Conservation (phyloP, 768 basidiomycete genomes). For the Imleria badia region DNA sequence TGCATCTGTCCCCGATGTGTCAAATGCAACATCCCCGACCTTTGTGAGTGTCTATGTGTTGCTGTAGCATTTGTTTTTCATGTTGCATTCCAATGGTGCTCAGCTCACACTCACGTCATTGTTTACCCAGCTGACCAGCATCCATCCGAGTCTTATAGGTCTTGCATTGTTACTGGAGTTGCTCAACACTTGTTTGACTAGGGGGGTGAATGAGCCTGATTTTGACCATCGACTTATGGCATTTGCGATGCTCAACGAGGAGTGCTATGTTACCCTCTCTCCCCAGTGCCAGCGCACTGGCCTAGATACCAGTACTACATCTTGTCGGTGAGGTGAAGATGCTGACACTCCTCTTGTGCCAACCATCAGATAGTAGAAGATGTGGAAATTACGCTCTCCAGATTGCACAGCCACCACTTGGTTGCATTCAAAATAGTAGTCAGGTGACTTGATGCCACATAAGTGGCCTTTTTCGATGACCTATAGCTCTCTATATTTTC, state of each 20-base stretch:
- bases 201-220: conserved; percentile 87
- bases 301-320: too few species aligned
- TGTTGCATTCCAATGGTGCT: conserved; percentile 66
- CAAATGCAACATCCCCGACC: conserved; percentile 40
- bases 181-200: conserved; percentile 84
- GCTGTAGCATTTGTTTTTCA: conserved; percentile 77
- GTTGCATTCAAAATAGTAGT: too few species aligned
- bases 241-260: conserved; percentile 75
- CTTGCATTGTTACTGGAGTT: conserved; percentile 58
- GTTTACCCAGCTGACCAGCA: conserved; percentile 50
- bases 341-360: too few species aligned
- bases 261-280: conserved; percentile 47
- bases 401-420: too few species aligned
- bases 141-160: conserved; percentile 41
- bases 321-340: too few species aligned
- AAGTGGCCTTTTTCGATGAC: too few species aligned
- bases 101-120: conserved; percentile 68
- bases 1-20: conserved; percentile 63
- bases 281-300: too few species aligned
- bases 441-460: too few species aligned
- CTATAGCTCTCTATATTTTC: too few species aligned
- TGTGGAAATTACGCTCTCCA: too few species aligned
- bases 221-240: conserved; percentile 83
- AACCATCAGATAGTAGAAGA: too few species aligned
- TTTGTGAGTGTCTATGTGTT: conserved; percentile 58